Evolutionary conservation across 495 filamentous ascomycete species (phyloP).

Genomic region (Penicillium pancosmium): DNA sequence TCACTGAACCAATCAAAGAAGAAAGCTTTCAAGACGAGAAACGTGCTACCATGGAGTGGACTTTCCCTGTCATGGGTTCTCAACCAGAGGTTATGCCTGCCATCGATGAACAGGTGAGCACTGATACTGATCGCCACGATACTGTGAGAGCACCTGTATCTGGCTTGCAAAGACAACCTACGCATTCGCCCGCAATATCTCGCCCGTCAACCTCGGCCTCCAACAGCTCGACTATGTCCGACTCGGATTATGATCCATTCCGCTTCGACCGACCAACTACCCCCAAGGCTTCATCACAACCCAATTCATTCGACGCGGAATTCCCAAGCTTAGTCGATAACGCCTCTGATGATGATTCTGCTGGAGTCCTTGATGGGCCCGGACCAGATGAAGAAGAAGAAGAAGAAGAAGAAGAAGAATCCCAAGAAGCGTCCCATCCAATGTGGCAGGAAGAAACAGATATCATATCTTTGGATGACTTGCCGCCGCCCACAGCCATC

Average conservation of each 20-base stretch:
- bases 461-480: conserved; percentile 6
- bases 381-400: conserved; percentile 45
- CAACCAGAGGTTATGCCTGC: neutral
- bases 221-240: conserved; percentile 36
- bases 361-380: conserved; percentile 15
- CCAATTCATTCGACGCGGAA: conserved; percentile 15
- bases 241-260: conserved; percentile 51
- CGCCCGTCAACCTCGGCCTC: conserved; percentile 49
- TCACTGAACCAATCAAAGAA: conserved; percentile 21
- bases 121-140: conserved; percentile 35
- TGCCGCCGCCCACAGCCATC: conserved; percentile 22
- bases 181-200: conserved; percentile 31
- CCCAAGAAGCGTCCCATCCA: conserved; percentile 7
- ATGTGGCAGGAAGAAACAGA: conserved; percentile 22
- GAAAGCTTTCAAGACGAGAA: conserved; percentile 33
- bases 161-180: conserved; percentile 18
- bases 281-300: conserved; percentile 19
- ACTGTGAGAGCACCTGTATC: conserved; percentile 41
- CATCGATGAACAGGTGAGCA: conserved; percentile 15
- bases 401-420: too few species aligned
- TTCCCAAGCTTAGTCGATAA: neutral
- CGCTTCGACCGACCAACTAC: conserved; percentile 44
- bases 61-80: conserved; percentile 46
- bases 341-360: conserved; percentile 17
- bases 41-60: conserved; percentile 49